These are phyloP conservation scores for Boletus subluridellus DNA, from an alignment of 1,284 basidiomycete species.

Conservation along the genomic window DNA sequence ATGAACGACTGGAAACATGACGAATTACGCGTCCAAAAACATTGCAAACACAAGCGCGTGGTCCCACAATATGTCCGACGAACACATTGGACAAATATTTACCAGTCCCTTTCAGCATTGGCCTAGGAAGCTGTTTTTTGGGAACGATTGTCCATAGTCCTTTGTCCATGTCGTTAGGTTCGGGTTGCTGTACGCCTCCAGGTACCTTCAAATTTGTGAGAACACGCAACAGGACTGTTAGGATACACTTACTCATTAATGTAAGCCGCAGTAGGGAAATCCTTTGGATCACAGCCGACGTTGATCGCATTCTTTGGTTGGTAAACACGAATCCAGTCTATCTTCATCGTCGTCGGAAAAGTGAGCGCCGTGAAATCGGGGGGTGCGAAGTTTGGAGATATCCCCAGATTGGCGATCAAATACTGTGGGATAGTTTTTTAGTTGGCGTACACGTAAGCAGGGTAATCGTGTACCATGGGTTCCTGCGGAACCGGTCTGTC, in stretches of 20 bases:
- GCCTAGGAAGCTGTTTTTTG: conserved; percentile 54
- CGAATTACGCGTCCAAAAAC: conserved; percentile 6
- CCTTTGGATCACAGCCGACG: conserved; percentile 78
- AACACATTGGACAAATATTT: conserved; percentile 5
- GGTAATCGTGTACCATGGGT: conserved; percentile 59
- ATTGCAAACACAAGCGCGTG: conserved; percentile 12
- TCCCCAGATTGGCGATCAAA: conserved; percentile 77
- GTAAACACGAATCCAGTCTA: conserved; percentile 86
- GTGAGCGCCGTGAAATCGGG: conserved; percentile 63
- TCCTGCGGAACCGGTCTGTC: conserved; percentile 78
- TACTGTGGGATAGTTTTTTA: conserved; percentile 43
- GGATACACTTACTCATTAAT: conserved; percentile 57
- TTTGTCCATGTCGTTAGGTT: conserved; percentile 59
- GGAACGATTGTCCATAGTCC: conserved; percentile 58
- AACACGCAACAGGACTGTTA: not conserved
- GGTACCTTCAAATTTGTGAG: conserved; percentile 41
- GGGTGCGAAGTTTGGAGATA: conserved; percentile 73
- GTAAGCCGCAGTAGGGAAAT: conserved; percentile 74
- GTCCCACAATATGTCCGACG: conserved; percentile 7
- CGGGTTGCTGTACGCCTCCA: conserved; percentile 51
- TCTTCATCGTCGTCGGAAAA: conserved; percentile 68
- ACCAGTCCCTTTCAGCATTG: conserved; percentile 42
- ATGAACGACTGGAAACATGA: conserved; percentile 23
- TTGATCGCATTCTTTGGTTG: conserved; percentile 65
- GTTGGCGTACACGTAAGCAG: not conserved